Conservation (phyloP, 768 basidiomycete genomes). For the Royoungia palumana region DNA sequence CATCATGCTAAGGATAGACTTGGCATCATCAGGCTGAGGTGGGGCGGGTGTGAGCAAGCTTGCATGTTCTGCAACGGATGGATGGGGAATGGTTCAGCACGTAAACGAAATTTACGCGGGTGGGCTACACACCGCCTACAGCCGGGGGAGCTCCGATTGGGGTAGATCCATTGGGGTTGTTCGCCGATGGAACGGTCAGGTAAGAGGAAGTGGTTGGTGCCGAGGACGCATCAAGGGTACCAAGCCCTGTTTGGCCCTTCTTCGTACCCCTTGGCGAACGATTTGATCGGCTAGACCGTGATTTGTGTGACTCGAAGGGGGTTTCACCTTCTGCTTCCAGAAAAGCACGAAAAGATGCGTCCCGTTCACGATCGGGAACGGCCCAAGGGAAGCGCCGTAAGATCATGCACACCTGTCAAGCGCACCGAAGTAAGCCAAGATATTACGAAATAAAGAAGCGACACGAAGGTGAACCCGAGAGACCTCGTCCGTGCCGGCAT, state of each 20-base stretch:
- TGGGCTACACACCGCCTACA: slow-evolving; percentile 23
- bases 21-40: slow-evolving; percentile 22
- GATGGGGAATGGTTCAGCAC: slow-evolving; percentile 11
- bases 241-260: slow-evolving; percentile 1
- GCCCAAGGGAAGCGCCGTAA: slow-evolving; percentile 98
- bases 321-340: slow-evolving; percentile 89
- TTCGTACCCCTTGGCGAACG: slow-evolving; percentile 6
- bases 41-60: slow-evolving; percentile 15
- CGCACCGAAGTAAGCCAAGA: slow-evolving; percentile 8
- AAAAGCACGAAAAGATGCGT: slow-evolving; percentile 88
- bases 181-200: slow-evolving; percentile 5
- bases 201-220: background rate
- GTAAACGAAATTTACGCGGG: background rate
- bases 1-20: slow-evolving; percentile 28
- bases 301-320: slow-evolving; percentile 33
- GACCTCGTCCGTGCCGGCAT: slow-evolving; percentile 2
- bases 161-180: slow-evolving; percentile 3
- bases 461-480: slow-evolving; percentile 2
- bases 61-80: slow-evolving; percentile 13
- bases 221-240: background rate
- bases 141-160: slow-evolving; percentile 1
- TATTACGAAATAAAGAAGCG: slow-evolving; percentile 6
- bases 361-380: slow-evolving; percentile 91
- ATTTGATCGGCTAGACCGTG: slow-evolving; percentile 12
- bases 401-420: slow-evolving; percentile 72